These are phyloP conservation scores for Leersia perrieri DNA, from an alignment of 176 grass and related monocot genomes.

Conservation along the genomic window DNA sequence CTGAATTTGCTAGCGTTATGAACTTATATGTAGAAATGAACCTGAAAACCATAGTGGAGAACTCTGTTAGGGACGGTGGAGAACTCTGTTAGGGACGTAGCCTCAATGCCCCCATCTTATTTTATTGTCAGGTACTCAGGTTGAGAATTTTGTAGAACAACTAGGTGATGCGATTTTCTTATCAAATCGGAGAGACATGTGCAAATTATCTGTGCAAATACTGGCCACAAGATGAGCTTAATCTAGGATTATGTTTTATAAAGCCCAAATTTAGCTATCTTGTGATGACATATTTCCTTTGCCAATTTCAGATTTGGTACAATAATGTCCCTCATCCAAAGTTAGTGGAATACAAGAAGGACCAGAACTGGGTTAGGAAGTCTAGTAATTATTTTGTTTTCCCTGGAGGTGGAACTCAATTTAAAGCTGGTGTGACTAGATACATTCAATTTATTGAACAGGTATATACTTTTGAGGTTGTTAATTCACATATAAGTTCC, in stretches of 20 bases:
- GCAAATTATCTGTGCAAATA: background rate
- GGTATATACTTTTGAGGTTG: slow-evolving; percentile 35
- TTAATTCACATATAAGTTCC: background rate
- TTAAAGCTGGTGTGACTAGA: slow-evolving; percentile 69
- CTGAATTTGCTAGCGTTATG: background rate
- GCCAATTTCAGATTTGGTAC: slow-evolving; percentile 82
- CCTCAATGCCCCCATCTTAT: slow-evolving; percentile 1
- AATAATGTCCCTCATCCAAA: slow-evolving; percentile 96
- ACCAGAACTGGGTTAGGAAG: slow-evolving; percentile 85
- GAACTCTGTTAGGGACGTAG: background rate
- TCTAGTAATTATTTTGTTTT: slow-evolving; percentile 81
- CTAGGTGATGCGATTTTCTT: background rate
- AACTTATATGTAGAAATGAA: background rate
- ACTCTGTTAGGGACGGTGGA: slow-evolving; percentile 1
- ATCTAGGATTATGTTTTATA: slow-evolving; percentile 1
- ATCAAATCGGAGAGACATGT: background rate
- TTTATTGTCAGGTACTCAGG: background rate
- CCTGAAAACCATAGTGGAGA: background rate
- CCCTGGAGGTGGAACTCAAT: slow-evolving; percentile 89
- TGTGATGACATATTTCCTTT: slow-evolving; percentile 12
- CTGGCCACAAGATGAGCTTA: background rate
- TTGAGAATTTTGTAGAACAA: background rate
- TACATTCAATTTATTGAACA: slow-evolving; percentile 88
- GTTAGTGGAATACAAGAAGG: slow-evolving; percentile 90
- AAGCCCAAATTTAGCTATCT: background rate